These are phyloP conservation scores for Arthrobotrys conoides DNA, from an alignment of 2,329 filamentous ascomycete genomes.

Conservation along the genomic window DNA sequence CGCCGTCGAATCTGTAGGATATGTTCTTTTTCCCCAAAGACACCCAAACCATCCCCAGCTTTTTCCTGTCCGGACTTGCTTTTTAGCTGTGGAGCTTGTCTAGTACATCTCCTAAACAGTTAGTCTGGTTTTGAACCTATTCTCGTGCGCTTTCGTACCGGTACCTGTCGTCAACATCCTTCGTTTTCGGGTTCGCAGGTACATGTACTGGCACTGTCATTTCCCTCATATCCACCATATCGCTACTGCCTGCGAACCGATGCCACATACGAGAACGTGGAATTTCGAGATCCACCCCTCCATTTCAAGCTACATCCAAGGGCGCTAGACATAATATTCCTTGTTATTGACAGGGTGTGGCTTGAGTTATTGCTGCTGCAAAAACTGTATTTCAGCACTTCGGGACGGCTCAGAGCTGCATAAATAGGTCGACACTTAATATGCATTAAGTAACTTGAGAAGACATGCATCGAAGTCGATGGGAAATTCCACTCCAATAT, in stretches of 20 bases:
- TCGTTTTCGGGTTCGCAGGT: slow-evolving; percentile 26
- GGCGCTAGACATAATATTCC: slow-evolving; percentile 48
- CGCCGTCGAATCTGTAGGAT: too few species aligned
- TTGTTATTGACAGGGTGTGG: slow-evolving; percentile 53
- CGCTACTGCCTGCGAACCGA: slow-evolving; percentile 32
- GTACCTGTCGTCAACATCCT: slow-evolving; percentile 27
- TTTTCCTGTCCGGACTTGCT: slow-evolving; percentile 43
- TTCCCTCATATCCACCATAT: slow-evolving; percentile 25
- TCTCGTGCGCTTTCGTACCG: slow-evolving; percentile 29
- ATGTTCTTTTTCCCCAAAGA: slow-evolving; percentile 31
- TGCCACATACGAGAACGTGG: slow-evolving; percentile 41
- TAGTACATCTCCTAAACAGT: background rate
- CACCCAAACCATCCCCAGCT: slow-evolving; percentile 31
- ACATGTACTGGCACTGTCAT: slow-evolving; percentile 45
- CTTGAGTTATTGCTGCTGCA: slow-evolving; percentile 42
- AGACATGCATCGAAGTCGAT: slow-evolving; percentile 17
- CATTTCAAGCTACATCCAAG: slow-evolving; percentile 42
- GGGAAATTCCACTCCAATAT: slow-evolving; percentile 32
- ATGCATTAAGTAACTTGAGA: slow-evolving; percentile 47
- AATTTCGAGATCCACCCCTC: slow-evolving; percentile 45
- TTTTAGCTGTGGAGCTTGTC: slow-evolving; percentile 51
- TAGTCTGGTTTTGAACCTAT: slow-evolving; percentile 19
- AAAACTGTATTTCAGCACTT: slow-evolving; percentile 46
- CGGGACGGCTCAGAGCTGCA: slow-evolving; percentile 51
- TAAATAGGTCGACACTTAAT: slow-evolving; percentile 38